Conservation (phyloP, 2,329 filamentous ascomycete species). For the Rhynchosporium secalis region DNA sequence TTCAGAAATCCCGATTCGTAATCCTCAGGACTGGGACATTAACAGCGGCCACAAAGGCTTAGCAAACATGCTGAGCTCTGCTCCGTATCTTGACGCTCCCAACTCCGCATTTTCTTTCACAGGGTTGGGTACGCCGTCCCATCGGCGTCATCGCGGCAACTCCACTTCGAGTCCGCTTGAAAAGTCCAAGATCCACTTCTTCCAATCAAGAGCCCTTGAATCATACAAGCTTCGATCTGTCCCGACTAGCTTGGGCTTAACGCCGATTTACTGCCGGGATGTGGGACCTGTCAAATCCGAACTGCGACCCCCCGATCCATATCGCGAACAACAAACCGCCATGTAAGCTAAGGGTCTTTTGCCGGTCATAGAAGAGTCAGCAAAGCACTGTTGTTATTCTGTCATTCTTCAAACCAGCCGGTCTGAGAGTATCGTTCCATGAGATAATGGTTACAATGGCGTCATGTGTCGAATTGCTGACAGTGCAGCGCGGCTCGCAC, state of each 20-base stretch:
- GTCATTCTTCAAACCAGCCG: no score
- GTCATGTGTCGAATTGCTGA: no score
- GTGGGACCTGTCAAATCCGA: neutral
- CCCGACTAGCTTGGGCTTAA: neutral
- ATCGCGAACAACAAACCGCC: no score
- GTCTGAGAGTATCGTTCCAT: no score
- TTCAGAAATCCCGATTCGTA: neutral
- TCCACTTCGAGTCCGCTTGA: neutral
- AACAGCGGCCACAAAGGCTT: neutral
- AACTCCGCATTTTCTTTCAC: neutral
- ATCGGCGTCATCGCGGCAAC: neutral
- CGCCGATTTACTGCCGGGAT: constrained; percentile 8
- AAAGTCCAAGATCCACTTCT: neutral
- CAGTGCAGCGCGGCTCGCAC: no score
- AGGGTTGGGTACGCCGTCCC: neutral
- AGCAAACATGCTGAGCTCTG: neutral
- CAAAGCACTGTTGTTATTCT: no score
- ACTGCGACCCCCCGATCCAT: neutral
- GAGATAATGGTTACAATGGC: no score
- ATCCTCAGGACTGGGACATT: constrained; percentile 2
- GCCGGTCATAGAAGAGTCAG: no score
- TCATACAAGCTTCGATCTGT: constrained; percentile 1
- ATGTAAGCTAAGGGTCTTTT: no score
- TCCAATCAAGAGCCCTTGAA: neutral
- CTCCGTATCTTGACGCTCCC: neutral